Evolutionary conservation across 139 green algal genomes (phyloP).

Genomic region (Chlorella ohadii): DNA sequence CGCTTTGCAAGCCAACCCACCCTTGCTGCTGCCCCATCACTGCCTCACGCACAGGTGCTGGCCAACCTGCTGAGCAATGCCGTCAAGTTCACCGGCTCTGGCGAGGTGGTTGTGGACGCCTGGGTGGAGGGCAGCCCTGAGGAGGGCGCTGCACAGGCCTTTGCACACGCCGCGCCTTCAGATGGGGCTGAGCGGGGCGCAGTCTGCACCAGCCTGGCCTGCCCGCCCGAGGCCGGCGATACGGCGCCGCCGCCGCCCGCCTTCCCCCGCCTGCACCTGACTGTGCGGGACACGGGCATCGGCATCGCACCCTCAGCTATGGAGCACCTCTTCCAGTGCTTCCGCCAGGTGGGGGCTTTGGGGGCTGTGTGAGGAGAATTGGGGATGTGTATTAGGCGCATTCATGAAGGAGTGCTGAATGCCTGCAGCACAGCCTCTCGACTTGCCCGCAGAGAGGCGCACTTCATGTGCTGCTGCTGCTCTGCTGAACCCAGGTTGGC

Average conservation of each 20-base stretch:
- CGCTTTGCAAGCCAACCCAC: no score
- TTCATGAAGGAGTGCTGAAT: no score
- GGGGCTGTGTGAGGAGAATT: no score
- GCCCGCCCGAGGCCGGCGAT: neutral
- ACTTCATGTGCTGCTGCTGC: no score
- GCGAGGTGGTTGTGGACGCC: slow-evolving; percentile 58
- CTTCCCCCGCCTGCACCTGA: slow-evolving; percentile 52
- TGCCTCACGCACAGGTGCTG: slow-evolving; percentile 72
- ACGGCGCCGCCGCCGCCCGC: neutral
- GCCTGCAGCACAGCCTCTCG: no score
- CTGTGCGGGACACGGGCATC: slow-evolving; percentile 77
- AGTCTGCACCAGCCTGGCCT: no score
- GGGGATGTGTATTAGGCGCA: no score
- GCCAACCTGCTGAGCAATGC: slow-evolving; percentile 76
- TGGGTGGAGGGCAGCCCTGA: slow-evolving; percentile 9
- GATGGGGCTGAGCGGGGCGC: neutral
- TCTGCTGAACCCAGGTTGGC: no score
- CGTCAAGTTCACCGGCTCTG: slow-evolving; percentile 76
- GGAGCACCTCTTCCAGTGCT: slow-evolving; percentile 52
- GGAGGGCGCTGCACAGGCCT: neutral
- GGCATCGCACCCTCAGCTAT: slow-evolving; percentile 53
- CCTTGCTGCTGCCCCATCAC: neutral
- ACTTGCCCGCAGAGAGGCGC: no score
- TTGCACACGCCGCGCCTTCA: neutral
- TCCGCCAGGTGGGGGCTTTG: neutral